Evolutionary conservation across 139 green algal genomes (phyloP), one percentile per base, ranked within the genome.

Genomic region (Auxenochlorella pyrenoidosa): DNA sequence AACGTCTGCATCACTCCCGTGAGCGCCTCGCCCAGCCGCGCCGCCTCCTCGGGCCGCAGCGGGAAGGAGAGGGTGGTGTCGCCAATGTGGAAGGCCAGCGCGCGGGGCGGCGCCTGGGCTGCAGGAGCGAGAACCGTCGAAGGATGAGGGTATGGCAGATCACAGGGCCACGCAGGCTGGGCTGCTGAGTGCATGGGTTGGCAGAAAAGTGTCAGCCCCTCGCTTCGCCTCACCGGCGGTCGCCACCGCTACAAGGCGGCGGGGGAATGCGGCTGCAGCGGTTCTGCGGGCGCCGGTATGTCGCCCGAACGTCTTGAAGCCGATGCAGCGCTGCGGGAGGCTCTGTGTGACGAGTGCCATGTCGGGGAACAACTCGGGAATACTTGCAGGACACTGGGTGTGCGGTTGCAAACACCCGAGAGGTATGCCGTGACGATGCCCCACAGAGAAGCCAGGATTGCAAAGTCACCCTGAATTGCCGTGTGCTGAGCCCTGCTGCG

Each of bases 1-100:
- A 96, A 96, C 0, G 94, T 96, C 59, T 94, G 66, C 58, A 97
- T 84, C 26, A 97, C 82, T 15, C 84, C 51, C 6, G 90, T 83
- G 21, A 97, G 76, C 3, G 90, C 89, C 6, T 8, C 59, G 51
- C 87, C 84, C 26, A 97, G 82, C 54, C 92, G 60, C 70, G 88
- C 24, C 5, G 88, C 94, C 43, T 93, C 63, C 60, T 68, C 76
- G 1, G n/a, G 58, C 43, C 34, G 26, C 40, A 88, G 58, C 43
- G 65, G 85, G 63, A 88, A 79, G 28, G 36, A 51, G 22, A 88
- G 5, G 18, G 85, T 79, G 12, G 84, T 88, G 3, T 88, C 73
- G 30, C 28, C 59, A 19, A 88, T 83, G 84, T 83, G 58, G 84
- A 88, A 83, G 21, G 84, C 59, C 73, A 88, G 32, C 16, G 38